A percentile compares a stretch with the other conserved stretches of the same genome.
Conservation (phyloP, 257 asterid species). For the Lycium ferocissimum region DNA sequence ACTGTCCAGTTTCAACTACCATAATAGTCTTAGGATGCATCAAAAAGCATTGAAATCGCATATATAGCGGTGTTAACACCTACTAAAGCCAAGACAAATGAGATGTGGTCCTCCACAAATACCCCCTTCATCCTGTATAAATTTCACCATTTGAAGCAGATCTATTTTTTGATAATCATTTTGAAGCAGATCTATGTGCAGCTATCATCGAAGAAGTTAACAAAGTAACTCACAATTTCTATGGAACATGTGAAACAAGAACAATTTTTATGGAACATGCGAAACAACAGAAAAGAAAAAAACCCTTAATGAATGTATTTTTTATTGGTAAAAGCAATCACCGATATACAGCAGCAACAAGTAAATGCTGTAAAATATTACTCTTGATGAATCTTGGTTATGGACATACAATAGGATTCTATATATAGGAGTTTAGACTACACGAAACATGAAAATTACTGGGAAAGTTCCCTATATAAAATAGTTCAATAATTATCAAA, state of each 20-base stretch:
- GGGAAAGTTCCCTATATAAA: neutral
- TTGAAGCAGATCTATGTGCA: slow-evolving; percentile 7
- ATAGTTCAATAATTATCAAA: neutral
- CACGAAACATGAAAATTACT: neutral
- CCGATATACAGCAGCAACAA: neutral
- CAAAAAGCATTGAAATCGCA: neutral
- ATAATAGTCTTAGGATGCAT: slow-evolving; percentile 5
- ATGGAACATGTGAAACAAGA: neutral
- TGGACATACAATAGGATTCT: neutral
- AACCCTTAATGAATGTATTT: neutral
- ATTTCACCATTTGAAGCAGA: neutral
- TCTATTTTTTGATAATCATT: neutral
- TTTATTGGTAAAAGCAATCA: neutral
- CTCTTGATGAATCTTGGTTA: slow-evolving; percentile 12
- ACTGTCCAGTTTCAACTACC: slow-evolving; percentile 2
- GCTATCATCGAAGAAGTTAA: slow-evolving; percentile 7
- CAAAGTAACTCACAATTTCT: neutral
- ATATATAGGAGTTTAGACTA: neutral
- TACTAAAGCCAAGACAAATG: slow-evolving; percentile 18
- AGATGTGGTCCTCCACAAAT: slow-evolving; percentile 14
- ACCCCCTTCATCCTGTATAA: neutral
- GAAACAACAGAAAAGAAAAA: neutral
- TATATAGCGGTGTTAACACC: slow-evolving; percentile 9
- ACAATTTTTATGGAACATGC: neutral
- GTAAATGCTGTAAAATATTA: neutral